Base-by-base conservation (phyloP, 78 protist species). In the Dictyostelium purpureum region DNA sequence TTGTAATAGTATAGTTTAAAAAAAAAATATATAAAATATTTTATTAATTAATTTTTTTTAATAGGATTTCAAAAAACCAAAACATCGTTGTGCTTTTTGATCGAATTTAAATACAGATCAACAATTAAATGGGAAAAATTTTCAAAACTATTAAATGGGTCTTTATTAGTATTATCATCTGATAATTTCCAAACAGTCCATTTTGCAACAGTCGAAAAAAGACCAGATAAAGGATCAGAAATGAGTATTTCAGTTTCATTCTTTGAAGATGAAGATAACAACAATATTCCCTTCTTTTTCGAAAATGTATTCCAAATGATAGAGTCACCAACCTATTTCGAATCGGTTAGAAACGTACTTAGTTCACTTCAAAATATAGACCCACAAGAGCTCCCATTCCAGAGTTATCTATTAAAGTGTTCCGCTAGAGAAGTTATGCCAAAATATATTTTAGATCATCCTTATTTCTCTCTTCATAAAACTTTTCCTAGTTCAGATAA, bases 251-350 rank as follows among this genome's bases (percentile, higher is more conserved):
- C 79, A 16, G 76, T 88, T 19, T 65, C 82, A 10, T 37, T 88
- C 11, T n/a, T 35, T 5, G 40, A 69, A 54, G 24, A 40, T 57
- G 61, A 56, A 70, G 35, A 28, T 5, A 47, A 71, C 0, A 11
- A 21, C 11, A n/a, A 40, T 16, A 6, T 42, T 7, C 14, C 18
- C 18, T 18, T 38, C 38, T 56, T 76, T 1, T 90, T 77, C 67
- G 28, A 26, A 19, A 33, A 73, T 19, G 24, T 33, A 10, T 73
- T 85, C 45, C 12, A 45, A 35, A 77, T 81, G 88, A 54, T 75
- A 47, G 90, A 92, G 31, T 92, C 90, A 59, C 75, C 91, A 43
- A 51, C 87, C 2, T 81, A 82, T 49, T 78, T 82, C 35, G 79
- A 73, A 82, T 42, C 91, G 0, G 74, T 71, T 28, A 51, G 43